Evolutionary conservation across 257 asterid genomes (phyloP).

Genomic region (Solanum chmielewskii): DNA sequence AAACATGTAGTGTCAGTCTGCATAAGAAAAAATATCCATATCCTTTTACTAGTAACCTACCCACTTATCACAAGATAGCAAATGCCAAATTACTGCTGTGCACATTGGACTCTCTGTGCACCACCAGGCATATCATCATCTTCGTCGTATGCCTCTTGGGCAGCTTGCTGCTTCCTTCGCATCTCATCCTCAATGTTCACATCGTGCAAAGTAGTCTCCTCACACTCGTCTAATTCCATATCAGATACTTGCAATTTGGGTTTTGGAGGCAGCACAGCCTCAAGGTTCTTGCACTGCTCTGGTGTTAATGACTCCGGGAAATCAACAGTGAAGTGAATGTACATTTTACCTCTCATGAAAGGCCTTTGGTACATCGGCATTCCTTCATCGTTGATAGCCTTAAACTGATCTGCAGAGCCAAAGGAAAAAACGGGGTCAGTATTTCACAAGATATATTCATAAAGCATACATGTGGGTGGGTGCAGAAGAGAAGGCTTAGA

Average conservation of each 20-base stretch:
- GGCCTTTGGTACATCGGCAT: slow-evolving; percentile 81
- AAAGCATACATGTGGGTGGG: neutral
- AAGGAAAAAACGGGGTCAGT: neutral
- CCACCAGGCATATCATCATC: slow-evolving; percentile 50
- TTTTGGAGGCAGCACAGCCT: slow-evolving; percentile 34
- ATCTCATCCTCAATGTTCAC: slow-evolving; percentile 44
- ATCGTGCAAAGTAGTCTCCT: slow-evolving; percentile 41
- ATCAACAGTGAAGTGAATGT: slow-evolving; percentile 67
- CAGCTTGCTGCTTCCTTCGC: slow-evolving; percentile 37
- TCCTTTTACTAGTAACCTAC: neutral
- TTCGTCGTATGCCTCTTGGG: slow-evolving; percentile 46
- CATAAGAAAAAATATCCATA: neutral
- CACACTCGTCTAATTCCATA: slow-evolving; percentile 44
- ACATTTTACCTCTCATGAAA: slow-evolving; percentile 70
- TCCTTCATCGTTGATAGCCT: slow-evolving; percentile 93
- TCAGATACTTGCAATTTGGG: slow-evolving; percentile 14
- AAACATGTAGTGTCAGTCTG: neutral
- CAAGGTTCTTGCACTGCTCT: slow-evolving; percentile 46
- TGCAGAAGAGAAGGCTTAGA: neutral
- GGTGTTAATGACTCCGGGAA: slow-evolving; percentile 60
- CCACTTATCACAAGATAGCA: neutral
- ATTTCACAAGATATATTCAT: neutral
- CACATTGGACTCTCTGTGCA: slow-evolving; percentile 45
- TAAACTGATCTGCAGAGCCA: slow-evolving; percentile 45
- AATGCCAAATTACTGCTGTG: slow-evolving; percentile 27